A percentile compares a stretch with the other conserved stretches of the same genome.
These are phyloP conservation scores for Infundibulicybe gibba DNA, from an alignment of 768 basidiomycete genomes.

Conservation along the genomic window DNA sequence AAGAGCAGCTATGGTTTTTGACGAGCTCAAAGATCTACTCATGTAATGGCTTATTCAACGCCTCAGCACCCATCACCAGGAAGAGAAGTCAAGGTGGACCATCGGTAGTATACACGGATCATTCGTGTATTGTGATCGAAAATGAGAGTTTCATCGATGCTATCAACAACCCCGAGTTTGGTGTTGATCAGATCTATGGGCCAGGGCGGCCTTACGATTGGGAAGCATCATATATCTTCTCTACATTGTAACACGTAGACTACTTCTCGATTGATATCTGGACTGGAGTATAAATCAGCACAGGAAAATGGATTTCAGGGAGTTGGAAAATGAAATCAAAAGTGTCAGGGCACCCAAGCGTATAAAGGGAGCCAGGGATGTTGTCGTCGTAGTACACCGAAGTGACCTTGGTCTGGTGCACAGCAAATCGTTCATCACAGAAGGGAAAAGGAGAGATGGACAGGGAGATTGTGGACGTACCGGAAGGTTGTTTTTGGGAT, in stretches of 20 bases:
- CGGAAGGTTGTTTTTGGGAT: conserved; percentile 5
- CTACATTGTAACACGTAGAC: no score
- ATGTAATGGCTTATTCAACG: conserved; percentile 36
- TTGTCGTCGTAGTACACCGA: conserved; percentile 38
- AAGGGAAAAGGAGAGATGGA: conserved; percentile 10
- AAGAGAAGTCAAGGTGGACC: conserved; percentile 41
- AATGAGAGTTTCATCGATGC: conserved; percentile 41
- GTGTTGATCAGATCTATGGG: conserved; percentile 40
- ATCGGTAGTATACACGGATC: conserved; percentile 24
- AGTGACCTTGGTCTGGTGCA: conserved; percentile 56
- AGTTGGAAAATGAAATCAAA: conserved; percentile 9
- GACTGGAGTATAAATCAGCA: no score
- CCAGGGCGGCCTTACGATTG: conserved; percentile 32
- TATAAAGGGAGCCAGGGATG: conserved; percentile 44
- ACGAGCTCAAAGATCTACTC: conserved; percentile 28
- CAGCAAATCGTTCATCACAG: conserved; percentile 47
- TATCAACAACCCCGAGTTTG: conserved; percentile 45
- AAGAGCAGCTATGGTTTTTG: not conserved
- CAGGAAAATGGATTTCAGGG: no score
- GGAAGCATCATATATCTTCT: conserved; percentile 39
- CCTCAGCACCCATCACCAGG: conserved; percentile 30
- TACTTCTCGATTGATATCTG: no score
- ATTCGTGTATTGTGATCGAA: conserved; percentile 42
- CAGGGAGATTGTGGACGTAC: conserved; percentile 1
- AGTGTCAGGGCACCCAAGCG: conserved; percentile 49